Base-by-base conservation (phyloP, 441 rosid genomes). In the Viola pubescens region DNA sequence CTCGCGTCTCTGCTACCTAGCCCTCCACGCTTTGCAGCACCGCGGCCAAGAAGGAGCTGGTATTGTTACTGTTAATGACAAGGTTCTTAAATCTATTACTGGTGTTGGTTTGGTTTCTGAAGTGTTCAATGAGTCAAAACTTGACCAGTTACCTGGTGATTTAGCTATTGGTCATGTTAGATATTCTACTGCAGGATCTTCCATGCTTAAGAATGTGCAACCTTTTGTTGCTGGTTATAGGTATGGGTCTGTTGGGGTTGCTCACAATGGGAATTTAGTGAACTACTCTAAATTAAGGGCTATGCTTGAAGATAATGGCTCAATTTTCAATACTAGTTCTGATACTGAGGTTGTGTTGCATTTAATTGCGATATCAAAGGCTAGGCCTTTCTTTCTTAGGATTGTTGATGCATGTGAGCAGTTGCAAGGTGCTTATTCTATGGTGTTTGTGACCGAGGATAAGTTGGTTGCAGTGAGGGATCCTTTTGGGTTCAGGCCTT, bases 41-140 rank as follows among this genome's bases (percentile, higher is more conserved):
- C 81, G 91, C 60, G 87, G 97, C 10, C 98, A 92, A 65, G 97
- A 92, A 77, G 98, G 98, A 40, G 97, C 98, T 54, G 97, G 98
- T 62, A 92, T 92, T 61, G 98, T 92, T 10, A 72, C 98, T 0
- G 94, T 89, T 9, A 75, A 76, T 26, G 62, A 85, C 4, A 76
- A 81, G 8, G 87, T 87, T 50, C 81, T 89, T 50, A 94, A 92
- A 62, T 79, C 97, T 3, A 67, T 92, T 44, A 92, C 97, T n/a
- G 97, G 98, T 26, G 90, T 92, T 53, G 98, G 97, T 1, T 81
- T 92, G 37, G 91, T 89, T 37, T 83, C 94, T n/a, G 97, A 89
- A 3, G 97, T 89, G 39, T 89, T 89, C 64, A 87, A 64, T 52
- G 85, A 84, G 61, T 73, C 94, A 5, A 89, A 87, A 52, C 88